Base-by-base conservation (phyloP, 2,329 filamentous ascomycete genomes). In the Pseudogymnoascus sp. region DNA sequence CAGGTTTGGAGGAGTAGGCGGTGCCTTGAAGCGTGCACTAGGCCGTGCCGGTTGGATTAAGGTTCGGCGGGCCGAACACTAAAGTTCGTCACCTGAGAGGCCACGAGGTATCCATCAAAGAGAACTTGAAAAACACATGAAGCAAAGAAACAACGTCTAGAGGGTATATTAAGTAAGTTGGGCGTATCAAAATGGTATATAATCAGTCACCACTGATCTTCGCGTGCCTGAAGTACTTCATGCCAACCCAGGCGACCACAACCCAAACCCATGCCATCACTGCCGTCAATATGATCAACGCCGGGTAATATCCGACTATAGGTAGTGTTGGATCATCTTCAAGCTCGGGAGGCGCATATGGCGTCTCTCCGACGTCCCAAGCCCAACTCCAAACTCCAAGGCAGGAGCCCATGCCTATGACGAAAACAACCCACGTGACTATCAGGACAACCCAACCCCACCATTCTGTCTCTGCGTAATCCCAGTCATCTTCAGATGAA, bases 241-340 rank as follows among this genome's bases (percentile, higher is more conserved):
- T 98, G 24, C 95, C 95, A 59, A 98, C 89, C 95, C 95, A 99
- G 10, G 96, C 95, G 64, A 96, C 88, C 11, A 96, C 86, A 16
- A 98, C 95, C 95, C 95, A 99, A 5, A 98, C 91, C 95, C 95
- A 99, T 16, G 93, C 92, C 90, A 99, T 97, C 28, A 99, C 90
- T 59, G 88, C 88, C 3, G 93, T 97, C 68, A 98, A 79, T 64
- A 98, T 95, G 67, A 98, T 90, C 71, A 99, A 78, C 10, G 93
- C 91, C 24, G 95, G 95, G 77, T 99, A 99, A 76, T 99, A 99
- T 8, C 96, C 95, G 10, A 96, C 90, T 71, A 99, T 96, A 2
- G 95, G 95, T 70, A 99, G 77, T 2, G 93, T 98, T 6, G 90
- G 88, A 76, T 99, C 95, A 75, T 98, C 92, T 75, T 97, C 93